Base-by-base conservation (phyloP, 495 filamentous ascomycete species). In the Neurospora sp. region DNA sequence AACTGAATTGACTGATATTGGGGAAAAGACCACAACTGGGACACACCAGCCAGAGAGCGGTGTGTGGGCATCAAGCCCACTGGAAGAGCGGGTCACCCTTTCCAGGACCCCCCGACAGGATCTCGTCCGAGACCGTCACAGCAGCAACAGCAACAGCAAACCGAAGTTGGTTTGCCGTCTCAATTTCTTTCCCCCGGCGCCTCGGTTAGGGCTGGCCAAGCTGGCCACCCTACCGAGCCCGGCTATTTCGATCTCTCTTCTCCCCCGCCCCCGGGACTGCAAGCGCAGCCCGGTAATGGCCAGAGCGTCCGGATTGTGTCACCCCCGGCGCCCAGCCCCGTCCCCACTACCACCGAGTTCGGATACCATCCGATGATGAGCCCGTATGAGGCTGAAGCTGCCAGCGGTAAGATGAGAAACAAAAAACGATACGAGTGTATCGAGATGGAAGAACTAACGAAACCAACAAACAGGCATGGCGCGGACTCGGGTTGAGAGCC, bases 351-450 rank as follows among this genome's bases (percentile, higher is more conserved):
- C 36, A 40, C 19, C 0, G 13, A 43, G 19, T 78, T 75, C 38
- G 36, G 59, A 0, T 77, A 78, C 42, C 45, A 62, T 10, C 72
- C 77, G 6, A 39, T 72, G 38, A 76, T 78, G 75, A 78, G 73
- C 71, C 70, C 77, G 9, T 75, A 77, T 31, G 77, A 76, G 70
- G 75, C 75, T 24, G 71, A 74, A 62, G 73, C 45, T 39, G 54
- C 73, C n/a, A 21, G 73, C 9, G 42, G 75, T 75, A 38, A 70
- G 71, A 13, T 28, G 2, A 19, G 3, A 66, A 62, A 31, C 24
- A 17, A 31, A 31, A 9, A 34, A 7, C 13, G 54, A 62, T 62
- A 34, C 9, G 15, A 62, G 54, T 17, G 4, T 8, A 66, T 9
- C 24, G 7, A 34, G 5, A 66, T 66, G 54, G 17, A 42, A 42